phyloP scores from a whole-genome alignment of 495 filamentous ascomycete species.

The Margaritispora aquatica region DNA sequence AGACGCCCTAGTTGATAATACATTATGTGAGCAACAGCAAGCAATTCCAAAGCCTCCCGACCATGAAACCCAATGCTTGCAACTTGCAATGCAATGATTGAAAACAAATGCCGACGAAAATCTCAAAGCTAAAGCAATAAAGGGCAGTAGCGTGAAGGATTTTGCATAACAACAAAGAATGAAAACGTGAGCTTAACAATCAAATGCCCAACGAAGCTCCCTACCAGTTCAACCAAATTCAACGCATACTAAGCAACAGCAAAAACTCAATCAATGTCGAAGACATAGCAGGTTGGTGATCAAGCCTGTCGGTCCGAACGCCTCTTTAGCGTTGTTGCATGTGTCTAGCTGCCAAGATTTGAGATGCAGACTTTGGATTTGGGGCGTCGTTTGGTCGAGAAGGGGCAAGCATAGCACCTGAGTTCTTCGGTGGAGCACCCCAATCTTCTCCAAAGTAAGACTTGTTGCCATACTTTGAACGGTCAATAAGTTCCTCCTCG shows the following conservation, averaged over 20 bases:
- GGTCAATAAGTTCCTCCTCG: constrained; percentile 25
- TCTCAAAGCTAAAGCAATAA: no score
- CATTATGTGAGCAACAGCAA: no score
- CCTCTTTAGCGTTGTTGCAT: neutral
- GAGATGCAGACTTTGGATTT: neutral
- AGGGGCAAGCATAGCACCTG: neutral
- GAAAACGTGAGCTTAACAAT: no score
- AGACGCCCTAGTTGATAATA: no score
- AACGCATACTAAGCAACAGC: neutral
- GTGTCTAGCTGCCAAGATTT: neutral
- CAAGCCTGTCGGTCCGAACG: neutral
- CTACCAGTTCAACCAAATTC: no score
- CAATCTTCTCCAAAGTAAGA: constrained; percentile 29
- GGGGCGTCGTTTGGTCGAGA: neutral
- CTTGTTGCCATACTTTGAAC: constrained; percentile 25
- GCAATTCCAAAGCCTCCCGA: no score
- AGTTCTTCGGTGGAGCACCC: constrained; percentile 12
- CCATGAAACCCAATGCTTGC: no score
- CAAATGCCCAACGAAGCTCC: neutral
- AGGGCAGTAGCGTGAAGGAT: no score
- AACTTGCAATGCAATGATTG: no score
- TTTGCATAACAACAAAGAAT: no score
- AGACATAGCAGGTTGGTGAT: neutral
- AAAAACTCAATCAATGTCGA: neutral
- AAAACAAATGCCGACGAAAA: no score